Percentiles rank a stretch among this genome's conserved stretches.
Evolutionary conservation across 2,329 filamentous ascomycete genomes (phyloP).

Genomic region (Fusarium veterinarium): DNA sequence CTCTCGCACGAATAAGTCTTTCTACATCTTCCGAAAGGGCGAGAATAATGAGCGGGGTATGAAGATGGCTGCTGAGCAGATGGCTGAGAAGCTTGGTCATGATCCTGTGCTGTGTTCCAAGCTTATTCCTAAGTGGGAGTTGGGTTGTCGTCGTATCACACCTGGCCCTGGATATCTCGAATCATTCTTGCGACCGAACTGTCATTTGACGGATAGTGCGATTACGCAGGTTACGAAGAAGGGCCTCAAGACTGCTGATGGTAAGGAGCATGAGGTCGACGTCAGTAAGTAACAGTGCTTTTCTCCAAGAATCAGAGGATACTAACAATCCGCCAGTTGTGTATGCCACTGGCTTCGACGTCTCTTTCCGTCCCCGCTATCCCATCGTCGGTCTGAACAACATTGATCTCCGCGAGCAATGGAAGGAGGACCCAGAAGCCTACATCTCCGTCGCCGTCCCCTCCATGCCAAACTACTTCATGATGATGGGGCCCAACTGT

Average conservation of each 20-base stretch:
- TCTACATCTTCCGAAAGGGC: conserved; percentile 50
- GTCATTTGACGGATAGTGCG: conserved; percentile 34
- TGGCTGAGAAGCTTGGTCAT: conserved; percentile 38
- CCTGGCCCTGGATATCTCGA: conserved; percentile 38
- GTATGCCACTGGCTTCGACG: conserved; percentile 67
- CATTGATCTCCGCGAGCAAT: conserved; percentile 61
- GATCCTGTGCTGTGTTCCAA: conserved; percentile 37
- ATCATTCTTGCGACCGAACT: conserved; percentile 35
- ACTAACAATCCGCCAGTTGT: conserved; percentile 50
- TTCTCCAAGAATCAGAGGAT: neutral
- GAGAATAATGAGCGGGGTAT: conserved; percentile 38
- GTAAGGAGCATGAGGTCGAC: conserved; percentile 36
- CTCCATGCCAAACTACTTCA: conserved; percentile 49
- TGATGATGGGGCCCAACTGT: conserved; percentile 43
- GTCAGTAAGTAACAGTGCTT: conserved; percentile 27
- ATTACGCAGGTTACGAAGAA: conserved; percentile 37
- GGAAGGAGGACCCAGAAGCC: conserved; percentile 54
- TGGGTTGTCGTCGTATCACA: conserved; percentile 36
- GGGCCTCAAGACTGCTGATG: conserved; percentile 33
- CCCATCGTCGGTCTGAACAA: conserved; percentile 61
- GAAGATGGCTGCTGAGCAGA: conserved; percentile 38
- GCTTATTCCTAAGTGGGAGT: conserved; percentile 39
- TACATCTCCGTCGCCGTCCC: conserved; percentile 47
- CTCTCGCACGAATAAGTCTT: conserved; percentile 45
- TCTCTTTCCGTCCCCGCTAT: conserved; percentile 63